Evolutionary conservation across 2,329 filamentous ascomycete genomes (phyloP).

Genomic region (Monilinia aucupariae): DNA sequence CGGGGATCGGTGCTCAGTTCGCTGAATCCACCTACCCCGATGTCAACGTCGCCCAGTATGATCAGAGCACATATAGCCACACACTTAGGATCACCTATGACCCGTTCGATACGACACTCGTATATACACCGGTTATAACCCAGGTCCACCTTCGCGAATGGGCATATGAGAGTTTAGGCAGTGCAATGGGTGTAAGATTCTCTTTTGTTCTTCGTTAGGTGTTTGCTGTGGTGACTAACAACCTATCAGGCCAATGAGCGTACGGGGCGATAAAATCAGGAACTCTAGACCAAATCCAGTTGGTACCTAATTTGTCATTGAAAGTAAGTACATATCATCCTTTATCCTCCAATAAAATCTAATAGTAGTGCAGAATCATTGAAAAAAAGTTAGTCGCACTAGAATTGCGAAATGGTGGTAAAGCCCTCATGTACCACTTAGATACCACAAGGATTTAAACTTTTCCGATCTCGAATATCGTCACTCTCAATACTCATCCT

Average conservation of each 20-base stretch:
- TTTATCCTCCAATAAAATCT: background rate
- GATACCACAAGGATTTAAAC: no score
- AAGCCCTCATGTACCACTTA: background rate
- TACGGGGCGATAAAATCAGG: background rate
- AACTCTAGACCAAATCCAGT: background rate
- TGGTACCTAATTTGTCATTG: background rate
- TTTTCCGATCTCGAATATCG: background rate
- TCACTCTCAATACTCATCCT: background rate
- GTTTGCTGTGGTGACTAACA: background rate
- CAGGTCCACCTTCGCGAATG: background rate
- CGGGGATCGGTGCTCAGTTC: background rate
- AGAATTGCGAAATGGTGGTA: slow-evolving; percentile 6
- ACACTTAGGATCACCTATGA: background rate
- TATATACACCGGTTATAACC: background rate
- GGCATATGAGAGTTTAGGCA: background rate
- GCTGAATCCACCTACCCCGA: no score
- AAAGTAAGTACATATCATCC: background rate
- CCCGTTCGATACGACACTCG: background rate
- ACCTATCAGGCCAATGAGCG: background rate
- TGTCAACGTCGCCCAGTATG: background rate
- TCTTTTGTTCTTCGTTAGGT: no score
- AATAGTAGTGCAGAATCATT: background rate
- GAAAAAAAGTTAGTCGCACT: background rate
- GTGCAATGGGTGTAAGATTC: background rate
- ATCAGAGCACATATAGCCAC: background rate